Percentiles rank a stretch among this genome's conserved stretches.
These are phyloP conservation scores for Colletotrichum orbiculare DNA, from an alignment of 2,329 filamentous ascomycete species.

Conservation along the genomic window DNA sequence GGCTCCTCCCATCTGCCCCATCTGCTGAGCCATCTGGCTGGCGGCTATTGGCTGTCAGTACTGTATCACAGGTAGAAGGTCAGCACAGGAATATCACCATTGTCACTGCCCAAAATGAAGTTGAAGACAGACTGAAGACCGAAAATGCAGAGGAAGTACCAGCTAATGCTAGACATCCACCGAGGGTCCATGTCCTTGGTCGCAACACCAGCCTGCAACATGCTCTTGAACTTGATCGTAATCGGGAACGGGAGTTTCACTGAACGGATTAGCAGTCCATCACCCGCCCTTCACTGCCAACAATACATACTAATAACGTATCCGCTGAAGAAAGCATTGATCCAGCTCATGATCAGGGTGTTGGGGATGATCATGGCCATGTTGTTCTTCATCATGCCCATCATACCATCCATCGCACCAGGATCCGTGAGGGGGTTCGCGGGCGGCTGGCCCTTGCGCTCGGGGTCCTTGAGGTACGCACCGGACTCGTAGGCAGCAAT, in stretches of 20 bases:
- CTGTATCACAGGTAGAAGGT: not conserved
- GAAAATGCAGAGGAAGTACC: slow-evolving; percentile 98
- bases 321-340: slow-evolving; percentile 98
- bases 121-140: slow-evolving; percentile 97
- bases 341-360: slow-evolving; percentile 99
- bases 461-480: slow-evolving; percentile 88
- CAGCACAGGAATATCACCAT: slow-evolving; percentile 70
- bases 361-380: slow-evolving; percentile 99
- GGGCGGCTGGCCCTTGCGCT: slow-evolving; percentile 85
- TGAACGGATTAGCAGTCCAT: slow-evolving; percentile 44
- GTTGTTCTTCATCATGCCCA: slow-evolving; percentile 99
- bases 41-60: slow-evolving; percentile 72
- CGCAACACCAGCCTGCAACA: slow-evolving; percentile 96
- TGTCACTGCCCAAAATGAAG: slow-evolving; percentile 95
- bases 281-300: not conserved
- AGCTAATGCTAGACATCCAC: slow-evolving; percentile 98
- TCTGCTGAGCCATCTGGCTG: slow-evolving; percentile 91
- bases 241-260: slow-evolving; percentile 98
- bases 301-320: slow-evolving; percentile 85
- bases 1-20: slow-evolving; percentile 81
- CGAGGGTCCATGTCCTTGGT: slow-evolving; percentile 96
- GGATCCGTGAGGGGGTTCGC: slow-evolving; percentile 97
- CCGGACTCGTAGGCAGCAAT: slow-evolving; percentile 86
- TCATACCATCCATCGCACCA: slow-evolving; percentile 98
- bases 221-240: slow-evolving; percentile 99